These are phyloP conservation scores for Fraxinus cuspidata DNA, from an alignment of 257 asterid genomes.

Conservation along the genomic window DNA sequence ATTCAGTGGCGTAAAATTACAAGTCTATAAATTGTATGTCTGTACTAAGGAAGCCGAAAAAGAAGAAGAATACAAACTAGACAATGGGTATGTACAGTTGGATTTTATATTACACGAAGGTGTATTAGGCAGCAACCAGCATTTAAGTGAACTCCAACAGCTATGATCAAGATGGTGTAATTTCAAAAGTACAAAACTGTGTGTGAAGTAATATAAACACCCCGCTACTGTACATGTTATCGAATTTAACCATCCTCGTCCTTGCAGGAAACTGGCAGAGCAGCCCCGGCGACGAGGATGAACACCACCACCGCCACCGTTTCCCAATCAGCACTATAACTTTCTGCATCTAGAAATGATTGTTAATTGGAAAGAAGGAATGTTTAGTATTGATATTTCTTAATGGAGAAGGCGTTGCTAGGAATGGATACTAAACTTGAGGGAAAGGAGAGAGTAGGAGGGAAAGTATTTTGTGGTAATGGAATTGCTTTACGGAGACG, in stretches of 20 bases:
- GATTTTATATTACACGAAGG: too few species aligned
- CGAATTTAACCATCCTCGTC: slow-evolving; percentile 51
- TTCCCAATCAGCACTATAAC: slow-evolving; percentile 41
- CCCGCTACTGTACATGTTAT: slow-evolving; percentile 63
- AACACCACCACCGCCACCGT: slow-evolving; percentile 65
- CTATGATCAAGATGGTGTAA: slow-evolving; percentile 56
- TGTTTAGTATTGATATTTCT: neutral
- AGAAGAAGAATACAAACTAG: too few species aligned
- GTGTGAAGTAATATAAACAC: slow-evolving; percentile 56
- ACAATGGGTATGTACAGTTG: too few species aligned
- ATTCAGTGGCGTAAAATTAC: too few species aligned
- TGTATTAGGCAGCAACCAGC: slow-evolving; percentile 5
- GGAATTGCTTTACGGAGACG: slow-evolving; percentile 42
- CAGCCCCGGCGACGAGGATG: slow-evolving; percentile 59
- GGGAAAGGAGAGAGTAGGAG: slow-evolving; percentile 29
- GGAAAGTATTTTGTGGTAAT: slow-evolving; percentile 34
- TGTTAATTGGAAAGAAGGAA: slow-evolving; percentile 16
- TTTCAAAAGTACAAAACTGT: slow-evolving; percentile 47
- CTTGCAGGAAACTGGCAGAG: slow-evolving; percentile 65
- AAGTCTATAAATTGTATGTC: too few species aligned
- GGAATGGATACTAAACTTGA: slow-evolving; percentile 41
- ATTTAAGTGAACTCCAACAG: slow-evolving; percentile 50
- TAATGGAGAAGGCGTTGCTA: slow-evolving; percentile 18
- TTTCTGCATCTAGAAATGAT: neutral
- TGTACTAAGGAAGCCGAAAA: too few species aligned